Base-by-base conservation (phyloP, 1,284 basidiomycete genomes). In the Sparassis latifolia region DNA sequence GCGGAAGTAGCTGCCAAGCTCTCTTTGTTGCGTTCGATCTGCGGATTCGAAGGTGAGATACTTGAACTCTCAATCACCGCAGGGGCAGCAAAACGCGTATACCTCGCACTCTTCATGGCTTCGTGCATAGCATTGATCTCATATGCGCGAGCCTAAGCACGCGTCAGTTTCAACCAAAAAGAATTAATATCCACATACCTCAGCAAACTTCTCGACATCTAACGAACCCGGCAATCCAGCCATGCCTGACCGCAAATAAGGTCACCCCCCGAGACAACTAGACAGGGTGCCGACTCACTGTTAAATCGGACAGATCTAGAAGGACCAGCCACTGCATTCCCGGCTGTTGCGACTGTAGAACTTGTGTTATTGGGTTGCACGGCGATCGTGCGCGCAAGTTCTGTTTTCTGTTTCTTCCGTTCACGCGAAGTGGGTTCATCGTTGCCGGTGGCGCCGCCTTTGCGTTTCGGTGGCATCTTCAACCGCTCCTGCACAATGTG, bases 1-100 rank as follows among this genome's bases (percentile, higher is more conserved):
- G 78, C 7, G 94, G 94, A 6, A 97, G 75, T 10, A 87, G 83
- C 67, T 97, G 94, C 82, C 94, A 97, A 1, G 85, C 90, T 50
- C 94, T 76, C 53, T 89, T 83, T 0, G 84, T 89, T 29, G 84
- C 80, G 54, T 78, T 80, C 3, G 63, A 52, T 42, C 69, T 70
- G 46, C 1, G 43, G 30, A 20, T 20, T 20, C 20, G 20, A 42
- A 33, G 27, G 29, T 30, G 46, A 27, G 9, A 32, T 52, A 5
- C 40, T 20, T 33, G 20, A 27, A 27, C 28, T 2, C 10, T 7
- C 20, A 20, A 28, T 3, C 40, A 5, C 5, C 10, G 33, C 4
- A 4, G 6, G 42, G 10, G 20, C 32, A 20, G 20, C 20, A 20
- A 20, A 20, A 20, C 20, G 20, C 10, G 57, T 73, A 49, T 59